Evolutionary conservation across 1,284 basidiomycete genomes (phyloP).

Genomic region (Leccinum pallidistipes): DNA sequence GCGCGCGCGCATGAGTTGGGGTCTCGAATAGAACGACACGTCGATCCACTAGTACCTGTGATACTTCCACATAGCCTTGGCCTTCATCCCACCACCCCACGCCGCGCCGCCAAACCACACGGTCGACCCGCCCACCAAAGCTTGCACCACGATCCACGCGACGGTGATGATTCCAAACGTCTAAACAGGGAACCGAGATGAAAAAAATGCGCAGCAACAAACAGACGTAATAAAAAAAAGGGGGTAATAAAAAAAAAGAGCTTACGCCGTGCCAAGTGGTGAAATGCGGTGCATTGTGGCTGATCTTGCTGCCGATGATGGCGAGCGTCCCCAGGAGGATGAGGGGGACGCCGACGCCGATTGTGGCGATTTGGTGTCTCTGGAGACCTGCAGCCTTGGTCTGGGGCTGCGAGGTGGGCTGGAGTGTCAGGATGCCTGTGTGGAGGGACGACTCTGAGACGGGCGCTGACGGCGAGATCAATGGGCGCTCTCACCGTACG

Average conservation of each 20-base stretch:
- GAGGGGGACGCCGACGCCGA: constrained; percentile 52
- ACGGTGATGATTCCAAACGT: constrained; percentile 57
- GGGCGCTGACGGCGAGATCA: background rate
- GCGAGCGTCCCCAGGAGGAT: constrained; percentile 55
- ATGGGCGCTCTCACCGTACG: constrained; percentile 49
- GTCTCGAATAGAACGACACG: background rate
- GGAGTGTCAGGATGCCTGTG: constrained; percentile 66
- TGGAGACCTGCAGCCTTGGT: constrained; percentile 64
- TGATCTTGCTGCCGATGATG: constrained; percentile 55
- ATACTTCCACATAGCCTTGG: constrained; percentile 75
- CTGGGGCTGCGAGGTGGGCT: constrained; percentile 65
- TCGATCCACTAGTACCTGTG: constrained; percentile 51
- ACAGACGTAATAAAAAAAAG: background rate
- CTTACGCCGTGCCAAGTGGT: constrained; percentile 68
- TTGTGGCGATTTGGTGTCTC: constrained; percentile 62
- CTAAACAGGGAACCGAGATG: constrained; percentile 29
- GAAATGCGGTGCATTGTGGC: constrained; percentile 51
- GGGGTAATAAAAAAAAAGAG: constrained; percentile 8
- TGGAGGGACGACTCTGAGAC: background rate
- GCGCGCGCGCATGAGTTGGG: background rate
- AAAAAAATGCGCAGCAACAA: constrained; percentile 1
- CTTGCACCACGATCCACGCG: constrained; percentile 56
- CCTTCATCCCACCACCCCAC: constrained; percentile 65
- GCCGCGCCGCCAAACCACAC: constrained; percentile 66
- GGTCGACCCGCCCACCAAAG: constrained; percentile 58